phyloP scores from a whole-genome alignment of 2,329 filamentous ascomycete species.

The Ascosphaera pollenicola region DNA sequence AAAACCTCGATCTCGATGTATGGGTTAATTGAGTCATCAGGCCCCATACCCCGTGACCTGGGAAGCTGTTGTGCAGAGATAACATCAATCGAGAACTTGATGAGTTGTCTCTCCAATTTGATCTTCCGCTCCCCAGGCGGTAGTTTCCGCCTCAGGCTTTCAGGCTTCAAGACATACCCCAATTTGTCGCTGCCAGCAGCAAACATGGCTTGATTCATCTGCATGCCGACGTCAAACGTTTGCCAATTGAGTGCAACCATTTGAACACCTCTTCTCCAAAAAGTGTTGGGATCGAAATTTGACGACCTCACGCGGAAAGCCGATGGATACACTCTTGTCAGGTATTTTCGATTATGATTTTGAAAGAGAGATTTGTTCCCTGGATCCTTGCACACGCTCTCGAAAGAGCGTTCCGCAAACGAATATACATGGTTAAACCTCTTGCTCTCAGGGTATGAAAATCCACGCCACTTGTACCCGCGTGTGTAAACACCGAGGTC shows the following conservation, averaged over 20 bases:
- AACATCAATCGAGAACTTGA: conserved; percentile 68
- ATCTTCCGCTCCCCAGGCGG: conserved; percentile 13
- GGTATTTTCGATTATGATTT: conserved; percentile 71
- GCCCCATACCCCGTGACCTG: conserved; percentile 49
- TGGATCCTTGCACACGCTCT: conserved; percentile 52
- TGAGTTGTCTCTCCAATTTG: conserved; percentile 58
- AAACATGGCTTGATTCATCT: conserved; percentile 96
- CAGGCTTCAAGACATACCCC: conserved; percentile 85
- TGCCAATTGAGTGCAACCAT: conserved; percentile 99
- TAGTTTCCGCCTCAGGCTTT: conserved; percentile 40
- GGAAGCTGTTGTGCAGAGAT: conserved; percentile 92
- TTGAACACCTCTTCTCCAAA: conserved; percentile 89
- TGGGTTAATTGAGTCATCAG: conserved; percentile 60
- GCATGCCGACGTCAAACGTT: conserved; percentile 86
- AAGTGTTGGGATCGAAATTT: conserved; percentile 84
- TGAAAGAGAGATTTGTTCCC: conserved; percentile 60
- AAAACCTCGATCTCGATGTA: conserved; percentile 93
- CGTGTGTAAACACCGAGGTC: conserved; percentile 62
- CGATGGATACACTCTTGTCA: conserved; percentile 89
- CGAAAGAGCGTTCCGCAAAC: conserved; percentile 75
- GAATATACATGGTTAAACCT: conserved; percentile 90
- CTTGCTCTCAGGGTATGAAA: conserved; percentile 56
- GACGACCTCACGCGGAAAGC: conserved; percentile 61
- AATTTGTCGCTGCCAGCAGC: conserved; percentile 65
- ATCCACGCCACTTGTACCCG: conserved; percentile 65